Conservation (phyloP, 192 early-diverging fungal genomes). For the Gonapodya sp. region DNA sequence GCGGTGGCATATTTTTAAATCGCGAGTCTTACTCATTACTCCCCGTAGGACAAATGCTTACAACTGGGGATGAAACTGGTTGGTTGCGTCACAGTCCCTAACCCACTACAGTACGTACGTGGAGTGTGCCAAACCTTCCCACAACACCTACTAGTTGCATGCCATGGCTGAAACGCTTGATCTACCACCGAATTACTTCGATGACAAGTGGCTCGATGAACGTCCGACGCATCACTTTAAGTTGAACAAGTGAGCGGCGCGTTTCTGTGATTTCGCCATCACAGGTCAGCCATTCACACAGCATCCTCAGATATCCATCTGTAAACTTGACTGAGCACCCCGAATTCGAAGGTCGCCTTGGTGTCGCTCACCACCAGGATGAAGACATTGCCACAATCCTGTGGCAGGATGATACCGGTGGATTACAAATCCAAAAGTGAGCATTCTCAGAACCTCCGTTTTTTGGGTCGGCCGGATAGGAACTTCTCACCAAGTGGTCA, state of each 20-base stretch:
- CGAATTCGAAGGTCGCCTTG: background rate
- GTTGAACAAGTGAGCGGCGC: background rate
- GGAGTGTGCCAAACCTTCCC: background rate
- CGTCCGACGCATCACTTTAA: constrained; percentile 3
- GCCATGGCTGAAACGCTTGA: background rate
- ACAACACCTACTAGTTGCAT: background rate
- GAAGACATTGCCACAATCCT: background rate
- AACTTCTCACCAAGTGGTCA: background rate
- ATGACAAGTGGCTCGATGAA: background rate
- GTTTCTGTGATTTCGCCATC: too few species aligned
- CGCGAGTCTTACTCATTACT: too few species aligned
- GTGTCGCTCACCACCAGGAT: background rate
- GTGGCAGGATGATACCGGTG: background rate
- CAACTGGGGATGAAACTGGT: background rate
- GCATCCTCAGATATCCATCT: too few species aligned
- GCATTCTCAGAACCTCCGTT: too few species aligned
- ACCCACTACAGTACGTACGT: too few species aligned
- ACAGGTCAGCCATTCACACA: too few species aligned
- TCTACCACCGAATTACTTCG: background rate
- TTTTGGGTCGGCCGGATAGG: too few species aligned
- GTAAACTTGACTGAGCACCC: background rate
- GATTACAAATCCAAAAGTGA: background rate
- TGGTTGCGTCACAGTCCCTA: background rate
- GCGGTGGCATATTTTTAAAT: background rate
- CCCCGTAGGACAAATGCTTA: background rate